Percentiles rank a stretch among this genome's conserved stretches.
Conservation (phyloP, 768 basidiomycete species). For the Kwoniella mangroviensis region DNA sequence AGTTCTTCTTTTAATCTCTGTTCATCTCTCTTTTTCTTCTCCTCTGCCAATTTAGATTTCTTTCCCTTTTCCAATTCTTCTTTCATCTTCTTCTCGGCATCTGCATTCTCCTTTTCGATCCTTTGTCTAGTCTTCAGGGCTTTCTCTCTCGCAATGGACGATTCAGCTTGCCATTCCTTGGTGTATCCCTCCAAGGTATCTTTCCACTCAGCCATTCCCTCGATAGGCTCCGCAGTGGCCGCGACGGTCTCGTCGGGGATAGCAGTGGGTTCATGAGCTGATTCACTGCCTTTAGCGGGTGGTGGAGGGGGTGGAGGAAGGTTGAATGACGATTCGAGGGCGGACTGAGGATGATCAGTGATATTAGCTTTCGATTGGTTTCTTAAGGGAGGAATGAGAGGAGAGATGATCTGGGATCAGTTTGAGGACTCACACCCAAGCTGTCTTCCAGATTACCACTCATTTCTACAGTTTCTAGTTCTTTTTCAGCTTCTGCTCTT, state of each 20-base stretch:
- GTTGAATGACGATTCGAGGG: slow-evolving; percentile 36
- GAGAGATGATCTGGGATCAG: too few relatives aligned
- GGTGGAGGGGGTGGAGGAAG: slow-evolving; percentile 35
- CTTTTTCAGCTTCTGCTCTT: slow-evolving; percentile 41
- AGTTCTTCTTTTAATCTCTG: slow-evolving; percentile 39
- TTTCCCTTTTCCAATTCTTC: slow-evolving; percentile 23
- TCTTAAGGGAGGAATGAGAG: background rate
- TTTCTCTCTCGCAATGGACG: slow-evolving; percentile 47
- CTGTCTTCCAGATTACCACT: slow-evolving; percentile 59
- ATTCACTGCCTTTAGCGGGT: slow-evolving; percentile 49
- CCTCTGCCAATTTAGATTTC: slow-evolving; percentile 31
- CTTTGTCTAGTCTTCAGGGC: slow-evolving; percentile 41
- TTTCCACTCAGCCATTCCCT: slow-evolving; percentile 48
- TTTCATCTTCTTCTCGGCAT: slow-evolving; percentile 25
- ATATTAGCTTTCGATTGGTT: too few relatives aligned
- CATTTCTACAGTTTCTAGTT: slow-evolving; percentile 38
- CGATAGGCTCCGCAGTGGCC: slow-evolving; percentile 27
- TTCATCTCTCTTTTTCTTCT: slow-evolving; percentile 24
- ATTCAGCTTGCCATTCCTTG: slow-evolving; percentile 44
- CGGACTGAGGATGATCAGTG: slow-evolving; percentile 28
- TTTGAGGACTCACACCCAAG: slow-evolving; percentile 60
- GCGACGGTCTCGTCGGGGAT: slow-evolving; percentile 31
- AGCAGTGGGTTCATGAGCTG: slow-evolving; percentile 12
- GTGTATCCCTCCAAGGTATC: slow-evolving; percentile 42
- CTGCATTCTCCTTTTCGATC: slow-evolving; percentile 43